Evolutionary conservation across 2,329 filamentous ascomycete genomes (phyloP).

Genomic region (Teratosphaeria epicoccoides): DNA sequence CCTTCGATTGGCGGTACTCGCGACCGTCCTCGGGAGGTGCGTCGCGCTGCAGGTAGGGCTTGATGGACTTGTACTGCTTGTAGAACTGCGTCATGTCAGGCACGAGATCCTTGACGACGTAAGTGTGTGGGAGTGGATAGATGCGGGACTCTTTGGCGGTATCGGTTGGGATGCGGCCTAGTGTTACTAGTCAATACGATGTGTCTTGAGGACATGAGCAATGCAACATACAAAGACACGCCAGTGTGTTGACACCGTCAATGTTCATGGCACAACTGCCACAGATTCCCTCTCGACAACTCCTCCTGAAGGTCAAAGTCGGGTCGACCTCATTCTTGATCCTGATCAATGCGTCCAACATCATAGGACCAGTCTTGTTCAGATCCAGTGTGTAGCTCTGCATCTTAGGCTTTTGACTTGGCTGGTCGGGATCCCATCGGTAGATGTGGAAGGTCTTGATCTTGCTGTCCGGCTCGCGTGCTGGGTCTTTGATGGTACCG

Average conservation of each 20-base stretch:
- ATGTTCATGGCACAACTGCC: constrained; percentile 99
- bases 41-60: constrained; percentile 91
- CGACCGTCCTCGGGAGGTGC: constrained; percentile 76
- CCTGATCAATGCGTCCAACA: constrained; percentile 88
- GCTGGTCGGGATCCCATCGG: constrained; percentile 93
- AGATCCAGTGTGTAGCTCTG: constrained; percentile 90
- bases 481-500: constrained; percentile 52
- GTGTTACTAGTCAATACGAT: constrained; percentile 5
- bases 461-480: constrained; percentile 44
- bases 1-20: constrained; percentile 83
- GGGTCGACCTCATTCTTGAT: constrained; percentile 99
- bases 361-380: constrained; percentile 99
- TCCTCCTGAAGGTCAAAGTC: constrained; percentile 88
- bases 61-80: constrained; percentile 99
- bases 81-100: constrained; percentile 98
- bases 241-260: constrained; percentile 94
- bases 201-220: background rate
- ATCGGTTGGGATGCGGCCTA: constrained; percentile 88
- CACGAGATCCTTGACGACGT: constrained; percentile 97
- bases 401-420: constrained; percentile 87
- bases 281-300: constrained; percentile 96
- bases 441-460: constrained; percentile 98
- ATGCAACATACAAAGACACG: constrained; percentile 78
- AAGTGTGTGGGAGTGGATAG: constrained; percentile 96
- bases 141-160: constrained; percentile 74